phyloP scores from a whole-genome alignment of 345 rosid genomes.

The Linum tenue region DNA sequence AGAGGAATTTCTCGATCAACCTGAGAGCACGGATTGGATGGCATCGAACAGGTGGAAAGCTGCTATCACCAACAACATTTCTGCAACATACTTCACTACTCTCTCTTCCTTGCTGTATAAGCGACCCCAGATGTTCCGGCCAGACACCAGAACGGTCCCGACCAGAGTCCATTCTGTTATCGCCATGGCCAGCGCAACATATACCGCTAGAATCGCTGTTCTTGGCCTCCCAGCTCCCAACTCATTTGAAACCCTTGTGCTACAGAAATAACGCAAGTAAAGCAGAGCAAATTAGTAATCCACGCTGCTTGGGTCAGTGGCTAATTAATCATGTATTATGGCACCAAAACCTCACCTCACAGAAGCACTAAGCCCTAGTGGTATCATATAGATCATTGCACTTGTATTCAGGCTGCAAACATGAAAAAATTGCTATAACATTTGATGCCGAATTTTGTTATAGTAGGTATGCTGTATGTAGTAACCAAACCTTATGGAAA shows the following conservation, averaged over 20 bases:
- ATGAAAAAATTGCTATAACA: too few relatives aligned
- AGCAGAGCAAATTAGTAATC: background rate
- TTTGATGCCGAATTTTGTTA: background rate
- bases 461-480: background rate
- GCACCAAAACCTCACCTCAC: background rate
- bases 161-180: background rate
- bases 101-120: background rate
- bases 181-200: background rate
- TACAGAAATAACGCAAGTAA: background rate
- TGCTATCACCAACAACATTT: background rate
- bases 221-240: background rate
- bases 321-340: background rate
- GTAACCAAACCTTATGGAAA: conserved; percentile 1
- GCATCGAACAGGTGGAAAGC: background rate
- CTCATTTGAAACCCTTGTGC: background rate
- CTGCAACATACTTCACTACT: background rate
- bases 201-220: background rate
- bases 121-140: background rate
- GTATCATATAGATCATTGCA: background rate
- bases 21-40: conserved; percentile 1
- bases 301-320: background rate
- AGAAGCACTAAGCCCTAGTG: background rate
- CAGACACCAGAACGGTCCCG: background rate
- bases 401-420: background rate
- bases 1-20: background rate